Evolutionary conservation across 352 stramenopile species (phyloP).

Genomic region (Pythium phragmiticola): DNA sequence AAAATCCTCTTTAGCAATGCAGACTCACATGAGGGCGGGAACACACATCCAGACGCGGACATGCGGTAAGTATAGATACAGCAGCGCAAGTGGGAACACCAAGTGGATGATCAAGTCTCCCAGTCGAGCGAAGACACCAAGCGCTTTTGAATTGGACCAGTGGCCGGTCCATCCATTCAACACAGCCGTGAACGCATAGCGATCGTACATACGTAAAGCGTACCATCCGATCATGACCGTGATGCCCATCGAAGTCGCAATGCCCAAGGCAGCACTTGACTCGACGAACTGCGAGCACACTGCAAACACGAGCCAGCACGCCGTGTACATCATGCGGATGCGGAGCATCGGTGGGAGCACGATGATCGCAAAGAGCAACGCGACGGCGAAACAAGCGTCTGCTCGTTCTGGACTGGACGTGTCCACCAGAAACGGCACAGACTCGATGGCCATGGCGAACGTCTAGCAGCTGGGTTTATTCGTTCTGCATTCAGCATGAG

Average conservation of each 20-base stretch:
- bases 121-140: constrained; percentile 53
- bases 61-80: constrained; percentile 68
- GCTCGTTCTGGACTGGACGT: constrained; percentile 6
- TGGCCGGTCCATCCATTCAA: constrained; percentile 74
- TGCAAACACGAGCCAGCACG: constrained; percentile 73
- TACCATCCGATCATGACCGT: constrained; percentile 88
- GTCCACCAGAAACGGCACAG: constrained; percentile 10
- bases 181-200: constrained; percentile 74
- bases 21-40: constrained; percentile 59
- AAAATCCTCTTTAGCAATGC: not conserved
- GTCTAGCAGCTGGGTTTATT: not conserved
- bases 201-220: constrained; percentile 71
- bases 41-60: constrained; percentile 83
- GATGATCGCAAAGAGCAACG: constrained; percentile 63
- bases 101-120: constrained; percentile 65
- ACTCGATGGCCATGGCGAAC: constrained; percentile 6
- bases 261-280: constrained; percentile 62
- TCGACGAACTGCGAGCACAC: constrained; percentile 42
- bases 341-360: constrained; percentile 59
- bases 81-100: constrained; percentile 55
- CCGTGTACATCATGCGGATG: constrained; percentile 78
- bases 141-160: constrained; percentile 55
- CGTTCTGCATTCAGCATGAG: not conserved
- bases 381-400: constrained; percentile 46
- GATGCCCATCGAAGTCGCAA: constrained; percentile 78